These are phyloP conservation scores for Trichomonas vaginalis DNA, from an alignment of 208 protist genomes.

Conservation along the genomic window DNA sequence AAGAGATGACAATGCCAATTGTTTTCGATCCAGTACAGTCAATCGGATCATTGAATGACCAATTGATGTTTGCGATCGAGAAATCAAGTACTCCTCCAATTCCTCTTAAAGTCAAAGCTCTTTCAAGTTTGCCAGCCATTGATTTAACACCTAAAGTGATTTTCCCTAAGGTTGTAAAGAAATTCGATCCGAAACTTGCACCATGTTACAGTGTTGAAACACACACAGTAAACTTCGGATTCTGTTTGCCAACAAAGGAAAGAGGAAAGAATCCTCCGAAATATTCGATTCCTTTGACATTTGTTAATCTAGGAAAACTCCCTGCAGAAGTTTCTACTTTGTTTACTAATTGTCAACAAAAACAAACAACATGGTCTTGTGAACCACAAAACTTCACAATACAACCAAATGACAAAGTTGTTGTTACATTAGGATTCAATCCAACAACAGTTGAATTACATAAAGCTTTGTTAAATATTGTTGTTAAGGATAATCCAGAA, in stretches of 20 bases:
- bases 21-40: not conserved
- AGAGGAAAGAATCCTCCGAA: not conserved
- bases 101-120: not conserved
- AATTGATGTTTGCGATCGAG: not conserved
- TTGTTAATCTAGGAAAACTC: not conserved
- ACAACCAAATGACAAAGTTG: not conserved
- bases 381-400: not conserved
- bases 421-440: not conserved
- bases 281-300: not conserved
- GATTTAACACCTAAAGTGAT: not conserved
- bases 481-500: conserved; percentile 1
- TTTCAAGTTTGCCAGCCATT: not conserved
- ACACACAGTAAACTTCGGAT: not conserved
- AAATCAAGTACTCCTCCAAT: not conserved
- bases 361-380: not conserved
- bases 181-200: not conserved
- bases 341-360: not conserved
- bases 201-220: not conserved
- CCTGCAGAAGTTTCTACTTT: not conserved
- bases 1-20: not conserved
- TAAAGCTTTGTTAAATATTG: not conserved
- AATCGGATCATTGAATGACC: not conserved
- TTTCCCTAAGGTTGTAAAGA: not conserved
- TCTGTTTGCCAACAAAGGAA: not conserved
- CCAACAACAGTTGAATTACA: not conserved